Evolutionary conservation across 345 rosid species (phyloP).

Genomic region (Corchorus capsularis): DNA sequence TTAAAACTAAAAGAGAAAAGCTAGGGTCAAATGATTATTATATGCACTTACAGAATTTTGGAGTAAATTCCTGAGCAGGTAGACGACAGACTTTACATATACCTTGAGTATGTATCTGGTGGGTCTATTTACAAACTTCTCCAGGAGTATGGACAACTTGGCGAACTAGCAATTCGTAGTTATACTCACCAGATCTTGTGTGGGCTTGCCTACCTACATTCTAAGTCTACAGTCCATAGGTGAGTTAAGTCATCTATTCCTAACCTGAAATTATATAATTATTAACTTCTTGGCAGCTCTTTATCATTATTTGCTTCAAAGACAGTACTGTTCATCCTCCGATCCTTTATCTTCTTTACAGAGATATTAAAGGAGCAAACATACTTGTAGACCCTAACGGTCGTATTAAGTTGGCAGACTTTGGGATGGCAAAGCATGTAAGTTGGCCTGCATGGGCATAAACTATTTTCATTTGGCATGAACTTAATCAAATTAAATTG

Average conservation of each 20-base stretch:
- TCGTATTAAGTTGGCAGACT: constrained; percentile 78
- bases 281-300: background rate
- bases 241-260: constrained; percentile 26
- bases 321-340: constrained; percentile 5
- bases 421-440: constrained; percentile 93
- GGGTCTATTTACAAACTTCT: constrained; percentile 82
- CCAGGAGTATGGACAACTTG: constrained; percentile 74
- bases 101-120: constrained; percentile 79
- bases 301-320: background rate
- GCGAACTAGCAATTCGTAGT: constrained; percentile 66
- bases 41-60: constrained; percentile 21
- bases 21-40: background rate
- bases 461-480: constrained; percentile 5
- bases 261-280: constrained; percentile 1
- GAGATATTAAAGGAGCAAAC: constrained; percentile 88
- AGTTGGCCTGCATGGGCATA: constrained; percentile 37
- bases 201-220: constrained; percentile 72
- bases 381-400: constrained; percentile 76
- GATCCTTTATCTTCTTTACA: constrained; percentile 31
- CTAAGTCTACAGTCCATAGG: constrained; percentile 75
- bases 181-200: constrained; percentile 77
- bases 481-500: constrained; percentile 5
- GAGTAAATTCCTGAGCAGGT: constrained; percentile 40
- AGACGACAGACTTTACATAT: constrained; percentile 65
- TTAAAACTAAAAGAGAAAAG: background rate